These are phyloP conservation scores for Chenopodium quinoa DNA, from an alignment of 148 eudicot species.

Conservation along the genomic window DNA sequence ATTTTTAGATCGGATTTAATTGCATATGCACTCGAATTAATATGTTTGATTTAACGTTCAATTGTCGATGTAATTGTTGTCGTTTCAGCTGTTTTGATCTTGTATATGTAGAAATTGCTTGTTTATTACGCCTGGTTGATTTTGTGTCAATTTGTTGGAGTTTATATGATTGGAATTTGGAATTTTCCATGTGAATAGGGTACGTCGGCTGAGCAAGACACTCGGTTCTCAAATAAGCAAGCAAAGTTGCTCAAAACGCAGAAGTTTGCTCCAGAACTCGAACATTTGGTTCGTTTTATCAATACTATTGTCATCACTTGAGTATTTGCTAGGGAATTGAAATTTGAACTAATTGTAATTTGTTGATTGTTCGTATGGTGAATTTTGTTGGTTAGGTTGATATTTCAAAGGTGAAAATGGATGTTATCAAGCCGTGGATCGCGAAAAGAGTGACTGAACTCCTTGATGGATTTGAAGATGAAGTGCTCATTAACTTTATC, in stretches of 20 bases:
- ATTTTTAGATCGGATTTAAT: not conserved
- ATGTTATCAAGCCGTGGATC: conserved; percentile 92
- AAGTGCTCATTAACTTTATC: conserved; percentile 91
- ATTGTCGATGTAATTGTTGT: not conserved
- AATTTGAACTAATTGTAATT: not conserved
- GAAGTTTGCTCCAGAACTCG: conserved; percentile 88
- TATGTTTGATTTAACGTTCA: not conserved
- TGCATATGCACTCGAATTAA: not conserved
- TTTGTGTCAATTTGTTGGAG: not conserved
- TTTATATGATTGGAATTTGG: conserved; percentile 9
- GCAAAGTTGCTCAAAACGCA: conserved; percentile 90
- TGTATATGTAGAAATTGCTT: not conserved
- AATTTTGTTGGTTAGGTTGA: conserved; percentile 57
- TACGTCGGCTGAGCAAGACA: conserved; percentile 96
- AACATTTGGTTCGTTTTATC: conserved; percentile 60
- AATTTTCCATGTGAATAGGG: conserved; percentile 44
- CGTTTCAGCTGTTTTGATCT: not conserved
- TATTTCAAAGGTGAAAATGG: conserved; percentile 87
- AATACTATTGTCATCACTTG: not conserved
- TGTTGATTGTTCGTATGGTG: conserved; percentile 1
- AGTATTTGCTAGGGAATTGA: not conserved
- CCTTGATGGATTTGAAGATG: conserved; percentile 96
- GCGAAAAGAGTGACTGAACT: conserved; percentile 83
- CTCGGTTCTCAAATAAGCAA: conserved; percentile 95
- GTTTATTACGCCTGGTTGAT: not conserved